These are phyloP conservation scores for Rhamnella rubrinervis DNA, from an alignment of 331 rosid genomes.

Conservation along the genomic window DNA sequence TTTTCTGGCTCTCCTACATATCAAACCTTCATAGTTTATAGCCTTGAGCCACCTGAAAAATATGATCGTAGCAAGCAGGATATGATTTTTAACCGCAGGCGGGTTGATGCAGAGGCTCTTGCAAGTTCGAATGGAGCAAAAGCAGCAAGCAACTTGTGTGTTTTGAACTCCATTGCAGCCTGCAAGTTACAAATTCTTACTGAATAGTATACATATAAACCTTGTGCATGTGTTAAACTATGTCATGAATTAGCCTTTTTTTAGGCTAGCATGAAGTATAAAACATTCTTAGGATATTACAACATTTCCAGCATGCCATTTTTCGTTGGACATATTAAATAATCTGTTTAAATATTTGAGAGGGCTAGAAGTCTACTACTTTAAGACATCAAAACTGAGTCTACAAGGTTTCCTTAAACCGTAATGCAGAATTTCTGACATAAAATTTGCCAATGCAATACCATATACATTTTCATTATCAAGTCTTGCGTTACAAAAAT, in stretches of 20 bases:
- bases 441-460: slow-evolving; percentile 3
- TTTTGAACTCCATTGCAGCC: slow-evolving; percentile 88
- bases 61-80: slow-evolving; percentile 35
- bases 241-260: no score
- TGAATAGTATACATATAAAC: slow-evolving; percentile 25
- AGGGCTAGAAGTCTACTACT: background rate
- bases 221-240: slow-evolving; percentile 9
- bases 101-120: slow-evolving; percentile 53
- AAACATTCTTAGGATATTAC: no score
- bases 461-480: slow-evolving; percentile 1
- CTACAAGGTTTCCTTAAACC: background rate
- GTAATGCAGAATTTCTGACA: background rate
- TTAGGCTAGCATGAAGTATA: no score
- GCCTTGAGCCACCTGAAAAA: slow-evolving; percentile 68
- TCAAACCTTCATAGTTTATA: slow-evolving; percentile 63
- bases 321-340: background rate
- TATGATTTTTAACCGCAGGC: slow-evolving; percentile 38
- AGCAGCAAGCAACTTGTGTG: slow-evolving; percentile 73
- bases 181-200: slow-evolving; percentile 58
- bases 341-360: background rate
- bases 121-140: slow-evolving; percentile 66
- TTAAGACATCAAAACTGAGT: background rate
- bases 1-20: slow-evolving; percentile 28
- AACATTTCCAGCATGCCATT: background rate
- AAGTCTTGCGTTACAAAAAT: slow-evolving; percentile 15